Evolutionary conservation across 1,284 basidiomycete species (phyloP).

Genomic region (Neolentinus lepideus): DNA sequence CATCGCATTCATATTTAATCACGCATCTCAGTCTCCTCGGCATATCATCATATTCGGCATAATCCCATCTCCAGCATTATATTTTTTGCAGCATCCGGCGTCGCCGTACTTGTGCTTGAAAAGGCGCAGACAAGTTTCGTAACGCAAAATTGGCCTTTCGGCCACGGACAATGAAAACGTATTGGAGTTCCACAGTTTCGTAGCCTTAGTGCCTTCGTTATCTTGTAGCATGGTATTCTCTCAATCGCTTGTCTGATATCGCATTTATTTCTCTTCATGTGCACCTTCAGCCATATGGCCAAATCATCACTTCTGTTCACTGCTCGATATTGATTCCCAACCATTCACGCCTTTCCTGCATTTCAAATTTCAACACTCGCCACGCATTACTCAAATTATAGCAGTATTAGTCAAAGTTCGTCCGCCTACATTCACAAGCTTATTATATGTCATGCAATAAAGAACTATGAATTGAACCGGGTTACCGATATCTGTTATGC

Average conservation of each 20-base stretch:
- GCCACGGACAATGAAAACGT: neutral
- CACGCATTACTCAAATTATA: neutral
- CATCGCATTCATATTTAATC: neutral
- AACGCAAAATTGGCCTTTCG: neutral
- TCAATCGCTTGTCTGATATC: neutral
- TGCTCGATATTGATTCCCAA: neutral
- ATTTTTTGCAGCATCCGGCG: too few species aligned
- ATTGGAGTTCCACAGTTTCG: neutral
- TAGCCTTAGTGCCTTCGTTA: neutral
- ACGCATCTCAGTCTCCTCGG: neutral
- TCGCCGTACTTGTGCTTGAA: too few species aligned
- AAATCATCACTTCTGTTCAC: neutral
- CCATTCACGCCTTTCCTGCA: too few species aligned
- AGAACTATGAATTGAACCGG: neutral
- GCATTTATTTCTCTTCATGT: neutral
- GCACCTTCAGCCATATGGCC: neutral
- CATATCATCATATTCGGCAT: neutral
- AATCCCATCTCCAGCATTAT: neutral
- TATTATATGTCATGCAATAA: neutral
- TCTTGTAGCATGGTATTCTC: neutral
- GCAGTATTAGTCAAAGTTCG: neutral
- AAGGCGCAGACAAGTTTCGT: too few species aligned
- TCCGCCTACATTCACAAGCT: neutral
- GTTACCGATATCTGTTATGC: neutral
- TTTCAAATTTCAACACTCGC: too few species aligned